phyloP scores from a whole-genome alignment of 2,329 filamentous ascomycete species.

The Alternaria sp. region DNA sequence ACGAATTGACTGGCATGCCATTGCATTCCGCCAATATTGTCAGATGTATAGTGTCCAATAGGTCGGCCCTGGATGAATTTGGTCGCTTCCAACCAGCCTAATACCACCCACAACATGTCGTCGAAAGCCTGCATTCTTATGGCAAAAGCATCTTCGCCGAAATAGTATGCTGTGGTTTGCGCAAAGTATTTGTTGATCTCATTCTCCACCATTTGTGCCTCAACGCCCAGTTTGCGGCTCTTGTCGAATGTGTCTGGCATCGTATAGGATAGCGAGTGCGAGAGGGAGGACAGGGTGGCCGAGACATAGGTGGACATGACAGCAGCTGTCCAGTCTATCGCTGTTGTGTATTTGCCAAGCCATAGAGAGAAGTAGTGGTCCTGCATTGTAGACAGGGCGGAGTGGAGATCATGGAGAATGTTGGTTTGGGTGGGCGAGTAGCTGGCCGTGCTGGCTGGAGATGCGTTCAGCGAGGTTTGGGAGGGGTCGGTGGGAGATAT shows the following conservation, averaged over 20 bases:
- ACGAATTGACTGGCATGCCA: conserved; percentile 84
- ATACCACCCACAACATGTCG: conserved; percentile 93
- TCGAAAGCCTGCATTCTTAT: conserved; percentile 84
- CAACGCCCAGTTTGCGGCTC: conserved; percentile 40
- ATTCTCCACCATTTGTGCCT: conserved; percentile 70
- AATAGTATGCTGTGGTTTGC: conserved; percentile 80
- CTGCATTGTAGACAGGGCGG: conserved; percentile 79
- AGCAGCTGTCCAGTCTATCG: conserved; percentile 94
- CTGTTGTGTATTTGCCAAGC: conserved; percentile 81
- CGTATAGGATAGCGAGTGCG: conserved; percentile 63
- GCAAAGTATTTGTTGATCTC: conserved; percentile 84
- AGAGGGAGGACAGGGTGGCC: conserved; percentile 75
- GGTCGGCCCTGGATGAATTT: conserved; percentile 78
- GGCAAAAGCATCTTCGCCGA: conserved; percentile 80
- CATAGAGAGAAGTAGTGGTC: conserved; percentile 77
- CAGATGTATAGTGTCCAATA: conserved; percentile 64
- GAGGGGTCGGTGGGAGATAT: not conserved
- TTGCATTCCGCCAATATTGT: conserved; percentile 9
- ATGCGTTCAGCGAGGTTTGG: not conserved
- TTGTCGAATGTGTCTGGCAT: conserved; percentile 47
- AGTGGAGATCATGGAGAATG: conserved; percentile 48
- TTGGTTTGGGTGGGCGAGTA: conserved; percentile 20
- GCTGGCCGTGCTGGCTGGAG: not conserved
- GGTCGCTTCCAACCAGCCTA: conserved; percentile 86
- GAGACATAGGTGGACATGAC: conserved; percentile 83